A percentile compares a stretch with the other conserved stretches of the same genome.
Conservation (phyloP, 306 rosid species). For the Prunus dulcis region DNA sequence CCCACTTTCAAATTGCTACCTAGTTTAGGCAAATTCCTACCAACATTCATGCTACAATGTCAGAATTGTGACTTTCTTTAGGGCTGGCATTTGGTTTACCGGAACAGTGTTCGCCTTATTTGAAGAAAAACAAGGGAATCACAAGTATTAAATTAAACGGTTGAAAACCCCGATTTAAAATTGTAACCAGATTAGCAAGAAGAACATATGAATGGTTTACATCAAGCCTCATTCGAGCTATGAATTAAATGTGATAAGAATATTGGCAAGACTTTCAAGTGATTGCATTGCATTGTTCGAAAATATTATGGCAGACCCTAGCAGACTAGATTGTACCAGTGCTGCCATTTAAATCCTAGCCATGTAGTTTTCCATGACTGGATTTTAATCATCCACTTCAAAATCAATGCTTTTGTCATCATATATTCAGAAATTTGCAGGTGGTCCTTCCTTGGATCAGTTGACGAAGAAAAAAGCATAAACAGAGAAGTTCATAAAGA, state of each 20-base stretch:
- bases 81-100: too few relatives aligned
- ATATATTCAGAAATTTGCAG: not conserved
- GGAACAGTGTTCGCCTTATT: too few relatives aligned
- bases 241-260: not conserved
- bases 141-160: too few relatives aligned
- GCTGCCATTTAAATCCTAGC: not conserved
- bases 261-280: not conserved
- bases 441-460: not conserved
- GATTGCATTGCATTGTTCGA: not conserved
- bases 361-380: not conserved
- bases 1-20: too few relatives aligned
- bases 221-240: not conserved
- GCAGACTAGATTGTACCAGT: not conserved
- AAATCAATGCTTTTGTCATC: slow-evolving; percentile 14
- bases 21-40: too few relatives aligned
- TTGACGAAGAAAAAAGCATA: not conserved
- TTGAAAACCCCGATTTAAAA: too few relatives aligned
- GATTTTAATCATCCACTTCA: not conserved
- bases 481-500: not conserved
- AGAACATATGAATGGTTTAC: too few relatives aligned
- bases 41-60: too few relatives aligned
- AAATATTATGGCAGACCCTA: not conserved
- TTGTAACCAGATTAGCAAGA: too few relatives aligned
- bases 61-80: not conserved
- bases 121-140: too few relatives aligned